A percentile compares a stretch with the other conserved stretches of the same genome.
Evolutionary conservation across 1,284 basidiomycete species (phyloP).

Genomic region (Pseudozyma flocculosa): DNA sequence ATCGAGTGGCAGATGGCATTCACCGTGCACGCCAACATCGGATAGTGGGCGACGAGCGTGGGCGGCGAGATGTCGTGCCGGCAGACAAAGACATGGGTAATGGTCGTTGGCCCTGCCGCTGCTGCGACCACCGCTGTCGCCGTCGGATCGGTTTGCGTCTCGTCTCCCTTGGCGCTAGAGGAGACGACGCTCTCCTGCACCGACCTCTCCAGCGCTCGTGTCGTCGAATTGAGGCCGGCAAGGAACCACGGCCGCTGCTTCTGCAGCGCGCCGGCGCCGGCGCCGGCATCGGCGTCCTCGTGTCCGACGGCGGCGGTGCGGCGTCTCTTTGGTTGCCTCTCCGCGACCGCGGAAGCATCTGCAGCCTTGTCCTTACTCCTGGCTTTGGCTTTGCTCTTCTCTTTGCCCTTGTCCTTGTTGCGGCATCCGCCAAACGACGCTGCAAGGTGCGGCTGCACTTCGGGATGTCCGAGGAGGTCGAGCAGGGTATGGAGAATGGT

Average conservation of each 20-base stretch:
- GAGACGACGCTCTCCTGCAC: background rate
- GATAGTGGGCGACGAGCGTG: constrained; percentile 22
- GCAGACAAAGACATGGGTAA: constrained; percentile 30
- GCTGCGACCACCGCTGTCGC: too few relatives aligned
- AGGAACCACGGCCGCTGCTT: background rate
- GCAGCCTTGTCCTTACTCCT: background rate
- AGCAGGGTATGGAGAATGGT: constrained; percentile 31
- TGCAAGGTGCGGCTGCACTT: constrained; percentile 1
- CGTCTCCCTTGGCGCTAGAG: background rate
- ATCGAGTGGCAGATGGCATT: constrained; percentile 15
- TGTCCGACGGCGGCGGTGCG: too few relatives aligned
- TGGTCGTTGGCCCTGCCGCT: background rate
- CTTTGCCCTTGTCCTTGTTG: constrained; percentile 7
- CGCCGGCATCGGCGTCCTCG: background rate
- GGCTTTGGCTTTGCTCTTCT: background rate
- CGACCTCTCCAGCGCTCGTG: constrained; percentile 1
- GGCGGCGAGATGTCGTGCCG: constrained; percentile 20
- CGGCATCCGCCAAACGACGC: background rate
- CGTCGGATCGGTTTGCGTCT: background rate
- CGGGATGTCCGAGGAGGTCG: constrained; percentile 15
- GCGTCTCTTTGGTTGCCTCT: background rate
- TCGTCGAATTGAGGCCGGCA: constrained; percentile 2
- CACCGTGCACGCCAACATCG: constrained; percentile 19
- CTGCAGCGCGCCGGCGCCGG: background rate
- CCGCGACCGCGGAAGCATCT: background rate